Evolutionary conservation across 768 basidiomycete genomes (phyloP), one percentile per base, ranked within the genome.

Genomic region (Tulasnella sp.): DNA sequence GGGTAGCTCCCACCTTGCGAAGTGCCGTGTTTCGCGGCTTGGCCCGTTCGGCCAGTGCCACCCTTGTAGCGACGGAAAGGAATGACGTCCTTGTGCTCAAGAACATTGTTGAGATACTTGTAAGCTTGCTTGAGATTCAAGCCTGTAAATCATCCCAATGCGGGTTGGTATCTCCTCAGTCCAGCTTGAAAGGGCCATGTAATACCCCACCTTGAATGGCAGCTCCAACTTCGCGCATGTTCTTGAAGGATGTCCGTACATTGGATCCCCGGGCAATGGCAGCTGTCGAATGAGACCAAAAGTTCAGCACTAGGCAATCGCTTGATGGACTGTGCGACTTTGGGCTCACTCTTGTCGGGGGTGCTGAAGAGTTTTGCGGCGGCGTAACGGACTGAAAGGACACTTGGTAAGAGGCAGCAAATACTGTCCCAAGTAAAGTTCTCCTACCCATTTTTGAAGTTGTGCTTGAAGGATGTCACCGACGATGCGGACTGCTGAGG

Each of bases 231-330:
- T 99, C 98, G 80, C 94, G 92, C 95, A 98, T 99, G 90, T 99
- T 99, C 92, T 99, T 99, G 91, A 98, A 99, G 88, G 98, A 97
- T 71, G 98, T 99, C 83, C 96, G 94, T 84, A 98, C 91, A 89
- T 98, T 96, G 88, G 97, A 95, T 83, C 96, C 96, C 83, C 93
- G 93, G 79, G 96, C 93, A 83, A 90, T 92, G 83, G 96, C 91
- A 85, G 93, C 95, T 97, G 84, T 51, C 80, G 73, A 78, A 70
- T 23, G 71, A 46, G 70, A 70, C 73, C 40, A 73, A 42, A 29
- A 1, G 16, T 67, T 67, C 32, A 67, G 76, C 44, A 57, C 48
- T 44, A 70, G 48, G 55, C 39, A 26, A 46, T 20, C 11, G 39
- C 55, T 44, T 78, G 26, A 15, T 7, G 16, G 44, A 76, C 7